Evolutionary conservation across 169 alveolate species (phyloP), one percentile per base, ranked within the genome.

Genomic region (Plasmodium cynomolgi): DNA sequence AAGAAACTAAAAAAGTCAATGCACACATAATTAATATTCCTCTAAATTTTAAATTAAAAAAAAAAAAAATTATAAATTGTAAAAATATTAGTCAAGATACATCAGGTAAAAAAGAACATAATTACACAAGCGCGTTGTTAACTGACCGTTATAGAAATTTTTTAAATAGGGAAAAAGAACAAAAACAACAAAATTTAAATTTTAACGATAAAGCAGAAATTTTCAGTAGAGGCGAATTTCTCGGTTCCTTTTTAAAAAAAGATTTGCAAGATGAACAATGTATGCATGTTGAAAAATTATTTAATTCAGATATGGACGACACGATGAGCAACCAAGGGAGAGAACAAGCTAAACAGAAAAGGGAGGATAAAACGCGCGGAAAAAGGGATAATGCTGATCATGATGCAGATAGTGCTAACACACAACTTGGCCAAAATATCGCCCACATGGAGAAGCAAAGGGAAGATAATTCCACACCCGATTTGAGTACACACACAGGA

Each of bases 31-130:
- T 84, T 74, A 73, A 75, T 80, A 79, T 88, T 20, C 90, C 94
- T 1, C 29, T 88, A 6, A 79, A 88, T 80, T 88, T 88, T 62
- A 88, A 79, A 62, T 39, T 88, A 44, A 88, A 68, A 68, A 88
- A 81, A 23, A 29, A 29, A 80, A 88, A 88, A 15, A 3, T 31
- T 20, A 88, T 58, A 26, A 50, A 50, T 58, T n/a, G 37, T 47
- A 56, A 88, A 80, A 79, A 88, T 44, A 17, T 39, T 74, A 31
- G 11, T 73, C 44, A 20, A 29, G 34, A 74, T 37, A n/a, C 13
- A 74, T 33, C 84, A 8, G 29, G 17, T 31, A 68, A 74, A 41
- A 84, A 5, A 33, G 68, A 73, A 47, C 54, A 29, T 50, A 84
- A 20, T 29, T 23, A 85, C 37, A 84, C 26, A 37, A 37, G 26